Conservation (phyloP, 164 flowering plant species). For the Tetracentron sinense region DNA sequence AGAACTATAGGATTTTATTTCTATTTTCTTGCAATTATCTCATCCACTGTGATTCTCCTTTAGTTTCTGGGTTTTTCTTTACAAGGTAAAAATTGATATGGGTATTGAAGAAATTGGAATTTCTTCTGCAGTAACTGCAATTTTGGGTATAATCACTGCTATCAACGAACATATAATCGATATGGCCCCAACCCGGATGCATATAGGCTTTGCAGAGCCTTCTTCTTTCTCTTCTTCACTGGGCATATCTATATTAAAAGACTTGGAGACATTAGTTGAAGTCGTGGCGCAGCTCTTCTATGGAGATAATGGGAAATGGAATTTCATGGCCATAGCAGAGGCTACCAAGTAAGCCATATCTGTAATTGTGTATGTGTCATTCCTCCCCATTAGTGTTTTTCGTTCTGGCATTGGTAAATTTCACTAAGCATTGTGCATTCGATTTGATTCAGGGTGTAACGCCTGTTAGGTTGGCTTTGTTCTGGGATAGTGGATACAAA, state of each 20-base stretch:
- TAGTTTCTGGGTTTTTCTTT: background rate
- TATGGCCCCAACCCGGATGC: slow-evolving; percentile 43
- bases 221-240: slow-evolving; percentile 65
- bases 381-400: background rate
- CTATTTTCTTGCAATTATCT: no score
- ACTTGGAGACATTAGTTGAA: slow-evolving; percentile 90
- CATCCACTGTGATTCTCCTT: background rate
- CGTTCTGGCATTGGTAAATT: background rate
- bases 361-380: background rate
- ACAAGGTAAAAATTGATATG: slow-evolving; percentile 6
- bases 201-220: slow-evolving; percentile 27
- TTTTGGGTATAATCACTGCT: slow-evolving; percentile 73
- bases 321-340: slow-evolving; percentile 73
- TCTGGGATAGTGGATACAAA: slow-evolving; percentile 76
- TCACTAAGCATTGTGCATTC: slow-evolving; percentile 4
- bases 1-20: no score
- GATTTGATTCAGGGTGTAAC: slow-evolving; percentile 54
- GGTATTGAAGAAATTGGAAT: background rate
- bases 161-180: slow-evolving; percentile 85
- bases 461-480: slow-evolving; percentile 71
- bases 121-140: slow-evolving; percentile 61
- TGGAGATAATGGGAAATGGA: slow-evolving; percentile 91
- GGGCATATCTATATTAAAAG: slow-evolving; percentile 70
- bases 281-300: slow-evolving; percentile 74
- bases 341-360: slow-evolving; percentile 63